These are phyloP conservation scores for Penicillium ochrochloron DNA, from an alignment of 495 filamentous ascomycete genomes.

Conservation along the genomic window DNA sequence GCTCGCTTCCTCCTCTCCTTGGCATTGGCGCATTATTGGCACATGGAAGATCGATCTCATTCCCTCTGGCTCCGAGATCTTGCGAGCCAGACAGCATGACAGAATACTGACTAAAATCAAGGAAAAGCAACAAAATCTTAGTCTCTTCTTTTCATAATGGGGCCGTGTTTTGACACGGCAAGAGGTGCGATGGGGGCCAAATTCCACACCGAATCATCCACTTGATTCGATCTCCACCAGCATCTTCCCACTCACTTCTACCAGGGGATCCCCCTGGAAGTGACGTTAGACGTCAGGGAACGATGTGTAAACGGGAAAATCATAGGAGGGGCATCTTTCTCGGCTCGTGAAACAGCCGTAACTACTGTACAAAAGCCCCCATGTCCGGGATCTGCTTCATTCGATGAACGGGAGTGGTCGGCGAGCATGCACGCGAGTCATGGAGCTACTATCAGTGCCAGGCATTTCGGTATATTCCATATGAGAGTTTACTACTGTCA, in stretches of 20 bases:
- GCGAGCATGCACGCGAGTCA: background rate
- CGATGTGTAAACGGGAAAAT: background rate
- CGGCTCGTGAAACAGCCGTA: background rate
- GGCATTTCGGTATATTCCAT: background rate
- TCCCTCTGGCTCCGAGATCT: background rate
- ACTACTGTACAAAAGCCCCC: background rate
- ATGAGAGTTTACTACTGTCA: background rate
- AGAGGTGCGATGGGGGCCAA: conserved; percentile 4
- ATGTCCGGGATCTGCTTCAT: background rate
- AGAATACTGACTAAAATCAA: background rate
- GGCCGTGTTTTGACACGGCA: background rate
- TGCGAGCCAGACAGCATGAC: background rate
- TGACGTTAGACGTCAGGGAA: background rate
- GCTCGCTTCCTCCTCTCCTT: background rate
- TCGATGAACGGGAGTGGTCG: background rate
- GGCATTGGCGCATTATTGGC: background rate
- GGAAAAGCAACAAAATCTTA: background rate
- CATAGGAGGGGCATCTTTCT: background rate
- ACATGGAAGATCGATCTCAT: background rate
- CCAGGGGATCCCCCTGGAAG: background rate
- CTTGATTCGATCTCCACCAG: background rate
- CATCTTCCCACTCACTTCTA: background rate
- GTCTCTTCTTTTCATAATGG: too few species aligned
- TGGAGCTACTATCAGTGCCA: background rate
- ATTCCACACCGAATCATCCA: conserved; percentile 2